phyloP scores from a whole-genome alignment of 345 rosid genomes.

The Dovyalis caffra region DNA sequence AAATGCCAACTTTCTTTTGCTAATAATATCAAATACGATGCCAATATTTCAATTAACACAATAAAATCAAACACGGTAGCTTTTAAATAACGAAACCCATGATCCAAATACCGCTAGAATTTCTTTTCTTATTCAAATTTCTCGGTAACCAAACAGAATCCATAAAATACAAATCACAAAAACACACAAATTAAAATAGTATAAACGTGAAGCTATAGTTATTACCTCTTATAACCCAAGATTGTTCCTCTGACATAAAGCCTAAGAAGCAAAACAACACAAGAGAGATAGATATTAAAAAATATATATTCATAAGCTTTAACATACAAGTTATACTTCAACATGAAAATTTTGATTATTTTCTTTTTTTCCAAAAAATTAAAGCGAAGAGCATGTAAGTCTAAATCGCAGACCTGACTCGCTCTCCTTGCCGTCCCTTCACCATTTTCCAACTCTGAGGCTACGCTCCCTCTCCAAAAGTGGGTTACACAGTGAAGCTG shows the following conservation, averaged over 20 bases:
- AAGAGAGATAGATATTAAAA: neutral
- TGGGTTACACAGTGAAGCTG: neutral
- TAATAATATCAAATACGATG: neutral
- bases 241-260: constrained; percentile 83
- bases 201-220: neutral
- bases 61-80: neutral
- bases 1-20: neutral
- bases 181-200: neutral
- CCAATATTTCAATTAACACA: neutral
- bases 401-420: constrained; percentile 54
- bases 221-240: constrained; percentile 85
- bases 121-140: neutral
- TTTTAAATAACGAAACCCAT: neutral
- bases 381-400: neutral
- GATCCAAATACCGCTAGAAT: neutral
- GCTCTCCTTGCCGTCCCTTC: constrained; percentile 77
- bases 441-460: constrained; percentile 44
- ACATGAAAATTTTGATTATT: neutral
- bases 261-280: constrained; percentile 28
- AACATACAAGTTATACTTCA: neutral
- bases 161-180: neutral
- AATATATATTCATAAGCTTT: neutral
- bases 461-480: neutral
- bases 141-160: neutral
- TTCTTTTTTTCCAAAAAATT: neutral